Base-by-base conservation (phyloP, 2,329 filamentous ascomycete species). In the Xylariaceae sp. region DNA sequence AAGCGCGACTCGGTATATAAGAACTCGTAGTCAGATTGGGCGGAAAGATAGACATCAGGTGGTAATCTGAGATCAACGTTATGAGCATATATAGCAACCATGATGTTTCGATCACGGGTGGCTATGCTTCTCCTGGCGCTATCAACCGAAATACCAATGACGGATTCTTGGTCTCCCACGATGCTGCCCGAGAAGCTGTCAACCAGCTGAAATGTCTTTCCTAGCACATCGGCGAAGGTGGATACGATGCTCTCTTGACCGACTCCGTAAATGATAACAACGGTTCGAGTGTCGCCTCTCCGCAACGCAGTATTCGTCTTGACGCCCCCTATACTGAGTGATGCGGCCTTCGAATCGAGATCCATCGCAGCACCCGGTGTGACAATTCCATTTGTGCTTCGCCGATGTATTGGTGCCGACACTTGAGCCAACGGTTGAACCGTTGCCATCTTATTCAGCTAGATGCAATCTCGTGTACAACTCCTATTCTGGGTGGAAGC, bases 11-110 rank as follows among this genome's bases (percentile, higher is more conserved):
- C 82, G 2, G 88, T 89, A 75, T 94, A 95, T 17, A 95, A 80
- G 66, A 93, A 94, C 72, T 95, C 90, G 75, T 93, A 94, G 74
- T 94, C 89, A 75, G 88, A 92, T 59, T 82, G 74, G 30, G 83
- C 77, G 13, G 87, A 90, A 23, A 92, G 80, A 51, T 78, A 73
- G 45, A 82, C 72, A 65, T 90, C 85, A n/a, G 87, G 85, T 15
- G 85, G 84, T 77, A 87, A 88, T 35, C 85, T 85, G 57, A 85
- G 78, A 67, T 87, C 85, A 63, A 91, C 84, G 70, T 87, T 90
- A 72, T 93, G 88, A 23, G 88, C 86, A 71, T 92, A 88, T 71
- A 94, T 88, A 58, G 87, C 77, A 52, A 91, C 81, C 50, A 90
- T 77, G 39, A 85, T 78, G 11, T 78, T 74, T 62, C 76, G 80